Evolutionary conservation across 495 filamentous ascomycete species (phyloP).

Genomic region (Xanthoparmelia taractica): DNA sequence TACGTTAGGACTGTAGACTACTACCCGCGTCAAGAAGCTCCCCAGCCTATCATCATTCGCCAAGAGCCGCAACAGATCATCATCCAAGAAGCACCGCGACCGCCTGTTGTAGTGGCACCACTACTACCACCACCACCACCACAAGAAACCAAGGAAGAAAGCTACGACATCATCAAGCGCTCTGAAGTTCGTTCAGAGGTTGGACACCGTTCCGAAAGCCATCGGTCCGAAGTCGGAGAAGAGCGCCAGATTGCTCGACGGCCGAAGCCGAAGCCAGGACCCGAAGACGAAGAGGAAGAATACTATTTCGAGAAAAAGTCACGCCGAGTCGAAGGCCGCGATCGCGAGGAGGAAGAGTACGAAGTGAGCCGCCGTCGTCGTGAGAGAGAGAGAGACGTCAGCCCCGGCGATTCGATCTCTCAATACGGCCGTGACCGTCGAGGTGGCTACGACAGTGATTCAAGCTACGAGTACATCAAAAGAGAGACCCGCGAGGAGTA

Average conservation of each 20-base stretch:
- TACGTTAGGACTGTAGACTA: constrained; percentile 64
- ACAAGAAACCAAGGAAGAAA: constrained; percentile 56
- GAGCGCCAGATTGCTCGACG: constrained; percentile 39
- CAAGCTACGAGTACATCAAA: constrained; percentile 54
- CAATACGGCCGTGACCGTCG: constrained; percentile 37
- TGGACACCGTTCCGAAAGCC: neutral
- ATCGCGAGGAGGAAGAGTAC: constrained; percentile 47
- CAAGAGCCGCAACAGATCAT: constrained; percentile 65
- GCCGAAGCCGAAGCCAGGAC: constrained; percentile 22
- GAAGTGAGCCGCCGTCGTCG: constrained; percentile 41
- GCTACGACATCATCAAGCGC: constrained; percentile 61
- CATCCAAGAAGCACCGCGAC: constrained; percentile 62
- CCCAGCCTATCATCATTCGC: constrained; percentile 60
- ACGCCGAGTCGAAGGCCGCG: constrained; percentile 33
- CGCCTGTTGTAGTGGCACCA: constrained; percentile 54
- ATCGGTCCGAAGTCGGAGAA: constrained; percentile 26
- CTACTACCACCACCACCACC: too few species aligned
- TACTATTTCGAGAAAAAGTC: constrained; percentile 27
- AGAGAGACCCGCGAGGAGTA: constrained; percentile 40
- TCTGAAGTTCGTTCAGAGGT: constrained; percentile 37
- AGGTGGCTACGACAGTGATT: constrained; percentile 52
- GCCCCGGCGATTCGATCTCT: constrained; percentile 52
- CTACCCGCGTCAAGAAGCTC: constrained; percentile 48
- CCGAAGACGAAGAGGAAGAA: constrained; percentile 32
- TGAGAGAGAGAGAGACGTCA: constrained; percentile 47